These are phyloP conservation scores for Candida quercuum DNA, from an alignment of 805 yeast species.

Conservation along the genomic window DNA sequence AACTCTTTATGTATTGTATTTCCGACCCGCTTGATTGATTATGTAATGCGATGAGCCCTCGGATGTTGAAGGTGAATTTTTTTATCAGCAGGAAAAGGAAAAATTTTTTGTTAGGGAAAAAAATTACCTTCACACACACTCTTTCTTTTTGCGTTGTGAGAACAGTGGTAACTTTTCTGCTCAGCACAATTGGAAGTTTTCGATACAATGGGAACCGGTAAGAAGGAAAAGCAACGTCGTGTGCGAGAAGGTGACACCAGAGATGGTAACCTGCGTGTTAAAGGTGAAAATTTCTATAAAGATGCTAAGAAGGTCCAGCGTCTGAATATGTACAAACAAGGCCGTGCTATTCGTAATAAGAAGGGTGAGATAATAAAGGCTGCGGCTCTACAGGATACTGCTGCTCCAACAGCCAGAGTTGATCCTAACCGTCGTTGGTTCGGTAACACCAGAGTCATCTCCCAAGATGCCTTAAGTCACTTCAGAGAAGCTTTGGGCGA, in stretches of 20 bases:
- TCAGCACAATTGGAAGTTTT: neutral
- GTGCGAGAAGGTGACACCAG: conserved; percentile 73
- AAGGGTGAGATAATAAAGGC: conserved; percentile 84
- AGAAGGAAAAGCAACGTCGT: conserved; percentile 87
- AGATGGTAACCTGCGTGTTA: conserved; percentile 88
- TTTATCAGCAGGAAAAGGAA: neutral
- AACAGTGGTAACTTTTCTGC: no score
- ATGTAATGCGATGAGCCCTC: conserved; percentile 14
- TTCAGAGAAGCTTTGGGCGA: conserved; percentile 93
- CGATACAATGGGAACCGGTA: conserved; percentile 76
- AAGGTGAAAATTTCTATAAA: conserved; percentile 94
- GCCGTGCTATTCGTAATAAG: conserved; percentile 81
- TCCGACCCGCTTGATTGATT: neutral
- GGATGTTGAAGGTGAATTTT: neutral
- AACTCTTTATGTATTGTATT: neutral
- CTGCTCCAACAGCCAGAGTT: conserved; percentile 85
- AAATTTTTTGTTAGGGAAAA: conserved; percentile 8
- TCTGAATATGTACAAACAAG: conserved; percentile 88
- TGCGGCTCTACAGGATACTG: conserved; percentile 82
- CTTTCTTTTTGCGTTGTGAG: conserved; percentile 1
- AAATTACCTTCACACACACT: neutral
- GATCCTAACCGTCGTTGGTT: conserved; percentile 98
- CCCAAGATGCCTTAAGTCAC: conserved; percentile 92
- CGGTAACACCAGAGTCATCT: conserved; percentile 94
- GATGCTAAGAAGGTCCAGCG: conserved; percentile 91